Percentiles rank a stretch among this genome's conserved stretches.
These are phyloP conservation scores for Trametes pubescens DNA, from an alignment of 1,284 basidiomycete genomes.

Conservation along the genomic window DNA sequence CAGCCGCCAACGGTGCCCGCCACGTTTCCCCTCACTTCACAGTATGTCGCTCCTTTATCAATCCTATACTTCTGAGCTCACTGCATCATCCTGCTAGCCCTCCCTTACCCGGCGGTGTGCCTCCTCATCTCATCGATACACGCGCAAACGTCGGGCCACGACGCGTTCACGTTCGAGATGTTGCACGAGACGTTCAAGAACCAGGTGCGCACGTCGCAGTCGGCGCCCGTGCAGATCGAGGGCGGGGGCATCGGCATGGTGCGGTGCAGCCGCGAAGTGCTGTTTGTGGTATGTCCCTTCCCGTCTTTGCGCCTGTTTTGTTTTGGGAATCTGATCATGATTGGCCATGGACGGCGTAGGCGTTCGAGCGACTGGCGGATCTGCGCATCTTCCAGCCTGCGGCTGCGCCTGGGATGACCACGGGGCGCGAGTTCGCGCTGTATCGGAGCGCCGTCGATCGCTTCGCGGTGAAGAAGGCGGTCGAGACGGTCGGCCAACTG, in stretches of 20 bases:
- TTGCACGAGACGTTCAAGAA: conserved; percentile 71
- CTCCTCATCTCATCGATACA: conserved; percentile 77
- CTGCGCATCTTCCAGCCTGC: conserved; percentile 60
- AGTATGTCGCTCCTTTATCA: conserved; percentile 44
- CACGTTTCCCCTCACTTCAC: conserved; percentile 56
- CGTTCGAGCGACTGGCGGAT: conserved; percentile 70
- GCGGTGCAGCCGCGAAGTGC: conserved; percentile 64
- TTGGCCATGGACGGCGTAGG: conserved; percentile 54
- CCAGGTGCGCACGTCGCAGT: conserved; percentile 70
- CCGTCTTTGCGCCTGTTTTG: neutral
- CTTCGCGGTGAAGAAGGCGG: conserved; percentile 65
- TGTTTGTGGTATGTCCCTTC: conserved; percentile 61
- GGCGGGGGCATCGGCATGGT: conserved; percentile 81
- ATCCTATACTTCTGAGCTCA: neutral
- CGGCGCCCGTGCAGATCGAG: conserved; percentile 76
- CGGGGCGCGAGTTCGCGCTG: conserved; percentile 69
- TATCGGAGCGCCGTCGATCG: conserved; percentile 68
- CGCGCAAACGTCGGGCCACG: conserved; percentile 69
- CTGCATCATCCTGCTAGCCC: conserved; percentile 47
- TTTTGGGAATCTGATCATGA: neutral
- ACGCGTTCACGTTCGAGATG: conserved; percentile 81
- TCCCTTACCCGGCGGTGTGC: conserved; percentile 78
- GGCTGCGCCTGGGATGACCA: conserved; percentile 53
- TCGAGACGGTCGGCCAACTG: conserved; percentile 73
- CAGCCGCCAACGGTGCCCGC: conserved; percentile 61